Evolutionary conservation across 441 rosid species (phyloP), one percentile per base, ranked within the genome.

Genomic region (Erodium texanum): DNA sequence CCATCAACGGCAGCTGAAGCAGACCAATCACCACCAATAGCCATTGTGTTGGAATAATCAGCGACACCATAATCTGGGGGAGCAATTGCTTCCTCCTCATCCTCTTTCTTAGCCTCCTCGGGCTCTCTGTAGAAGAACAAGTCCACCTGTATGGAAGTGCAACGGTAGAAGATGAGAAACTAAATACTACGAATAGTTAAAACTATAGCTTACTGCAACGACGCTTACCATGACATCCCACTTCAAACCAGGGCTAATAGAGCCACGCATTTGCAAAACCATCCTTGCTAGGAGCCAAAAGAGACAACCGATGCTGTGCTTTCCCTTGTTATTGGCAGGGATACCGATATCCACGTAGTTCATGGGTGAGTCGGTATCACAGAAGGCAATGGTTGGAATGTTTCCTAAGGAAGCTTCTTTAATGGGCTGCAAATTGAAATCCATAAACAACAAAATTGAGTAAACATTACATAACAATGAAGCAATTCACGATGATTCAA

Each of bases 251-350:
- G 82, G 89, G 9, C 83, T 82, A 69, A 93, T 89, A 50, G 90
- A 82, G 64, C 97, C 96, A 2, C 98, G 98, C 98, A 93, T 93
- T 71, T 93, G 98, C 48, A 86, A 85, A 61, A 93, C 98, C 98
- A 93, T 93, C 65, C 98, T 87, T n/a, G 96, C 97, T 67, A 93
- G 79, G 41, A 93, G 84, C 98, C 98, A 93, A 77, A 93, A 93
- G 8, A 93, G 84, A 63, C 97, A 90, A 0, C 98, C 98, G 66
- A 90, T 93, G 79, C 96, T 87, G 87, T 93, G 98, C 78, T 90
- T 90, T 3, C 98, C 98, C 80, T 93, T 93, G 88, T 90, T 93
- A 73, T 90, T 93, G 29, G 98, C 90, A 0, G 98, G 98, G 73
- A 93, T 89, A 15, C 98, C 97, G 9, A 93, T 84, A 76, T 91